A percentile compares a stretch with the other conserved stretches of the same genome.
These are phyloP conservation scores for Penicillium sp. DNA, from an alignment of 2,329 filamentous ascomycete genomes.

Conservation along the genomic window DNA sequence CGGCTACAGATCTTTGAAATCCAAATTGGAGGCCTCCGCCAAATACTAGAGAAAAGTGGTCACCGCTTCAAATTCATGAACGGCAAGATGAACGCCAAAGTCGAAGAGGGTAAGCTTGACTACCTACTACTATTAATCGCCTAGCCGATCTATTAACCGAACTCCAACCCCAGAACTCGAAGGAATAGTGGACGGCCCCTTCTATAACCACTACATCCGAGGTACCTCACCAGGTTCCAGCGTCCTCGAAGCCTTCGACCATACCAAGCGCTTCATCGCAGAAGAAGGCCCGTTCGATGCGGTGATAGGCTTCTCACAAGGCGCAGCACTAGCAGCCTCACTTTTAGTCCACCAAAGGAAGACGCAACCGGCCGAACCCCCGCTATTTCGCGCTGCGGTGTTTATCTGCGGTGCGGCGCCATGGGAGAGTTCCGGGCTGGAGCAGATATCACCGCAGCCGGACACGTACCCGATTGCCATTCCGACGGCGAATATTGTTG, in stretches of 20 bases:
- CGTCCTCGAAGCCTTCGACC: slow-evolving; percentile 26
- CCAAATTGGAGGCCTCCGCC: slow-evolving; percentile 32
- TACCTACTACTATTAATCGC: background rate
- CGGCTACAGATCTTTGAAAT: slow-evolving; percentile 33
- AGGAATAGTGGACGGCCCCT: slow-evolving; percentile 31
- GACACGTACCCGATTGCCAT: slow-evolving; percentile 29
- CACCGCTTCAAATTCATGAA: slow-evolving; percentile 31
- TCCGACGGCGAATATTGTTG: slow-evolving; percentile 41
- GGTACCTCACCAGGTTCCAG: slow-evolving; percentile 21
- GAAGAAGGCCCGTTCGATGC: slow-evolving; percentile 32
- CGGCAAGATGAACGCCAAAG: slow-evolving; percentile 23
- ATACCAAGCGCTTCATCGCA: slow-evolving; percentile 21
- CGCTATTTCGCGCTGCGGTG: slow-evolving; percentile 31
- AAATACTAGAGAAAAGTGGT: slow-evolving; percentile 25
- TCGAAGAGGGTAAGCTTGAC: slow-evolving; percentile 25
- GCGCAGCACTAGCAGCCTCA: slow-evolving; percentile 28
- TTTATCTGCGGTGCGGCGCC: slow-evolving; percentile 31
- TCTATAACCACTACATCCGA: slow-evolving; percentile 32
- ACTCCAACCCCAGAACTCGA: slow-evolving; percentile 25
- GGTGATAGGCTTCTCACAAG: slow-evolving; percentile 35
- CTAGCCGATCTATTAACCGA: background rate
- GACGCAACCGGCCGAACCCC: slow-evolving; percentile 15
- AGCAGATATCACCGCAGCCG: slow-evolving; percentile 10
- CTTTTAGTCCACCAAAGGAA: slow-evolving; percentile 25
- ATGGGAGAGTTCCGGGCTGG: slow-evolving; percentile 25